These are phyloP conservation scores for Tinospora cordifolia DNA, from an alignment of 164 flowering plant genomes.

Conservation along the genomic window DNA sequence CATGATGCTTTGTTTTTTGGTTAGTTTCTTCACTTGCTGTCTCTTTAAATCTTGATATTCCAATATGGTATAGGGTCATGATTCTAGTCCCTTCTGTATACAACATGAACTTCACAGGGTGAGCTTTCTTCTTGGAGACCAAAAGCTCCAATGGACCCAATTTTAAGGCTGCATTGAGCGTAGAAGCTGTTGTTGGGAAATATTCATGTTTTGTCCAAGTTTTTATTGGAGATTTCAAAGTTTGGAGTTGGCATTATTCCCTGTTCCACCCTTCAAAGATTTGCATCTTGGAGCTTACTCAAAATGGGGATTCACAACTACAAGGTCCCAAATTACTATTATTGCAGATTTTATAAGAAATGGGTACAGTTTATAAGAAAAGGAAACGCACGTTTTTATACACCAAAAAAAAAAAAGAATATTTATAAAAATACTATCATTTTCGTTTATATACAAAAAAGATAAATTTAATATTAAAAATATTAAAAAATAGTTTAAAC, in stretches of 20 bases:
- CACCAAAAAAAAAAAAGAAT: too few species aligned
- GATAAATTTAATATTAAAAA: too few species aligned
- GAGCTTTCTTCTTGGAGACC: constrained; percentile 55
- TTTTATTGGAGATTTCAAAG: constrained; percentile 64
- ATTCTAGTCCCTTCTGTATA: constrained; percentile 42
- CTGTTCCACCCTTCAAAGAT: constrained; percentile 35
- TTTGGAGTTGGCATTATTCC: constrained; percentile 66
- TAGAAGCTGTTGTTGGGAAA: constrained; percentile 38
- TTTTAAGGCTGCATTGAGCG: constrained; percentile 54
- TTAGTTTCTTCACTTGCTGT: constrained; percentile 7
- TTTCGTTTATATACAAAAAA: too few species aligned
- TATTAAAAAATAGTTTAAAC: too few species aligned
- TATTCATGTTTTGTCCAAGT: constrained; percentile 58
- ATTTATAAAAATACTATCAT: too few species aligned
- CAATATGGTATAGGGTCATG: constrained; percentile 31
- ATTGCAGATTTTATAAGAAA: too few species aligned
- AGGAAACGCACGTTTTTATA: too few species aligned
- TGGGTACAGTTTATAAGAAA: too few species aligned
- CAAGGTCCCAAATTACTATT: constrained; percentile 43
- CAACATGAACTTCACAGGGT: constrained; percentile 42
- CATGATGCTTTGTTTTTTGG: constrained; percentile 1
- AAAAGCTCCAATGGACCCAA: constrained; percentile 24
- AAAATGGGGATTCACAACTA: constrained; percentile 48
- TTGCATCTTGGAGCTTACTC: constrained; percentile 54
- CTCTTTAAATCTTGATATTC: constrained; percentile 32